Base-by-base conservation (phyloP, 2,329 filamentous ascomycete genomes). In the Apiospora saccharicola region DNA sequence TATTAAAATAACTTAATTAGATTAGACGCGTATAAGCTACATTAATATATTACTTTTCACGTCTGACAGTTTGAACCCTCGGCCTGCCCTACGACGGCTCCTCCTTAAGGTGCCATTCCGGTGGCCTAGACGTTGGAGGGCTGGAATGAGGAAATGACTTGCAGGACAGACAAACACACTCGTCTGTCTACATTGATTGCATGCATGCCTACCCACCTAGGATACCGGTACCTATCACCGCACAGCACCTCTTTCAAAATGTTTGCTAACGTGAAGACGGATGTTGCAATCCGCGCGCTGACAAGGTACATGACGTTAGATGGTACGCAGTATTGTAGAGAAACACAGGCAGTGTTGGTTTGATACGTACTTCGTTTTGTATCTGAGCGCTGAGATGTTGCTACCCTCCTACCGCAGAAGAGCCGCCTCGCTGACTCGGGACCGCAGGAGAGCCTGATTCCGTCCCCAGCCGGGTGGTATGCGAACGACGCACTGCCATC, bases 331-430 rank as follows among this genome's bases (percentile, higher is more conserved):
- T 10, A 64, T n/a, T 30, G 30, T 41, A 37, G 57, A 61, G 53
- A 37, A 61, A 61, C 53, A 19, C 53, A 34, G 53, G 53, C 53
- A 61, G 53, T 61, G 53, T 61, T 3, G 16, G 22, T 34, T 61
- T 61, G 53, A 34, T 37, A 64, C 57, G 57, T 30, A 64, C 57
- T 64, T 41, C 57, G 57, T 64, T 64, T 64, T 64, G 57, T 16
- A 41, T 41, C 30, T 34, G 57, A 64, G 34, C 34, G 57, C n/a
- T 24, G 30, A 22, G 8, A 64, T 64, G 34, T 22, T 4, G 57
- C 30, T 41, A 7, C 46, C n/a, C 12, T 4, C 34, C 30, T 41
- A 7, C 46, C n/a, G 19, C 14, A n/a, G 57, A 41, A 41, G 41
- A 22, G n/a, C 57, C 10, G 19, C 30, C 57, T 64, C 12, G 57